Evolutionary conservation across 2,329 filamentous ascomycete species (phyloP), one percentile per base, ranked within the genome.

Genomic region (Aplosporella prunicola): DNA sequence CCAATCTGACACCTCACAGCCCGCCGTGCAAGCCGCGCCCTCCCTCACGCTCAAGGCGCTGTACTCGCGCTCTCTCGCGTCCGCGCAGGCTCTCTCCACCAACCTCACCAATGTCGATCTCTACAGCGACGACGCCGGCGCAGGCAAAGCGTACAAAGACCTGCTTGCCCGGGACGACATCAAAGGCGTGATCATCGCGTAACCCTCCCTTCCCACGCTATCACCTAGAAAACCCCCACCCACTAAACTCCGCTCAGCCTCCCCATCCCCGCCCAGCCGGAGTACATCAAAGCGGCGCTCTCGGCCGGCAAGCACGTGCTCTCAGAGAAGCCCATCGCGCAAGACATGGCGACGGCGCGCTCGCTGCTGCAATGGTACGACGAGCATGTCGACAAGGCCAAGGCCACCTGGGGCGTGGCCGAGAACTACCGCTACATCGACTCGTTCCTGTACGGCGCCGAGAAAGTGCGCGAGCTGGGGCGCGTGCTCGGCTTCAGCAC

Each of bases 391-490:
- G 69, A 36, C 18, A 29, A 36, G 34, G 30, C 25, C 34, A 36
- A 36, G 11, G 34, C 88, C 3, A 36, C 34, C 11, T 36, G 34
- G 34, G 26, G 34, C 6, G 34, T 36, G 18, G 82, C 80, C 0
- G 83, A 88, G 58, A 86, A 88, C 58, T 82, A 76, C 52, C 71
- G 82, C 34, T 86, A 76, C 60, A 56, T 73, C 39, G 64, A 71
- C 20, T 64, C 65, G 9, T 76, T 76, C 50, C 41, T 57, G 9
- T 71, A 70, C 47, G 80, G 67, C 0, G 60, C 62, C 0, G 48
- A 66, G 38, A 61, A 71, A 44, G 57, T 74, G 7, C 54, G 67
- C 43, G 58, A 65, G 32, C 60, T 80, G 2, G 75, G 76, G 9
- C 66, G 66, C 43, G 53, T 78, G 2, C 59, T 73, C 3, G 62